Evolutionary conservation across 2,329 filamentous ascomycete species (phyloP).

Genomic region (Paradendryphiella salina): DNA sequence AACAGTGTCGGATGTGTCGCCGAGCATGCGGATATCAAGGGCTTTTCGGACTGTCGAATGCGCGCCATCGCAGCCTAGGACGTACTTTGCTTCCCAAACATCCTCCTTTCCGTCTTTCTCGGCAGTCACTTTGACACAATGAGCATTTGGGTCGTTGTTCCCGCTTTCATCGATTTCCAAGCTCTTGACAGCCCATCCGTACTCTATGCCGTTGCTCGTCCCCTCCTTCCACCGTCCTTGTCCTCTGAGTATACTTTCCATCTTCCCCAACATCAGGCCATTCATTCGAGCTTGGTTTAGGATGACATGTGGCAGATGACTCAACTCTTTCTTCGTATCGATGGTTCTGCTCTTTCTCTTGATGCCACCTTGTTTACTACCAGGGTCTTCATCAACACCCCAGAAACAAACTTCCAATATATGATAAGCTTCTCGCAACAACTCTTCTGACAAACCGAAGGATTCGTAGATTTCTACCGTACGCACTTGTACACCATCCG

Average conservation of each 20-base stretch:
- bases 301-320: conserved; percentile 67
- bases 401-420: conserved; percentile 65
- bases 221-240: conserved; percentile 32
- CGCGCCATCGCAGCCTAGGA: conserved; percentile 56
- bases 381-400: conserved; percentile 34
- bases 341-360: conserved; percentile 49
- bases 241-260: conserved; percentile 46
- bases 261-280: conserved; percentile 58
- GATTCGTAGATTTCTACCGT: conserved; percentile 74
- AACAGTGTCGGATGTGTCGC: conserved; percentile 60
- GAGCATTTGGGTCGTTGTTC: conserved; percentile 35
- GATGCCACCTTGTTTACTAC: conserved; percentile 48
- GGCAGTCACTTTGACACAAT: conserved; percentile 41
- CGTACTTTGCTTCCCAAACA: conserved; percentile 46
- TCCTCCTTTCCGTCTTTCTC: conserved; percentile 37
- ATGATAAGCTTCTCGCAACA: conserved; percentile 67
- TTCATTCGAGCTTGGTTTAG: conserved; percentile 74
- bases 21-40: conserved; percentile 61
- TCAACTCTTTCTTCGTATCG: conserved; percentile 63
- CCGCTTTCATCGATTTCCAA: conserved; percentile 55
- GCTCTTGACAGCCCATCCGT: conserved; percentile 57
- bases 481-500: conserved; percentile 67
- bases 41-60: conserved; percentile 57
- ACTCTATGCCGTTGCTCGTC: conserved; percentile 54
- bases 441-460: conserved; percentile 66